Evolutionary conservation across 225 moss, liverwort and hornwort species (phyloP).

Genomic region (Bryoerythrophyllum caledonicum): DNA sequence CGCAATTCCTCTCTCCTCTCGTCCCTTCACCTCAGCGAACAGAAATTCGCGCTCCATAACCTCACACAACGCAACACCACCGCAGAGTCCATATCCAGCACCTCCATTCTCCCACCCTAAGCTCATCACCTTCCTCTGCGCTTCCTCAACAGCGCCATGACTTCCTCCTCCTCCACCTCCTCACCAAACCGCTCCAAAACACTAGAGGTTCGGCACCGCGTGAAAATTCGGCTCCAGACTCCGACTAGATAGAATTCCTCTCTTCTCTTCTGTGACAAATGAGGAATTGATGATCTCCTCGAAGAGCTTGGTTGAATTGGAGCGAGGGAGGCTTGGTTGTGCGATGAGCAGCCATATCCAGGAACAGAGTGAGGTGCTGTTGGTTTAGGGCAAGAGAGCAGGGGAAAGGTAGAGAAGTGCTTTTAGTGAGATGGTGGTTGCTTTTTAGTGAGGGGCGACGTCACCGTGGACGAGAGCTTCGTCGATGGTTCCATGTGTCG

Average conservation of each 20-base stretch:
- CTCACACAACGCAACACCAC: not conserved
- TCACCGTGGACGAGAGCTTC: not conserved
- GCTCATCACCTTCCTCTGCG: not conserved
- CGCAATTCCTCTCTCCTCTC: not conserved
- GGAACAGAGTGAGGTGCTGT: not conserved
- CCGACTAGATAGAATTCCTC: no score
- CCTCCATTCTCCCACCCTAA: not conserved
- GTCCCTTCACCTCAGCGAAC: not conserved
- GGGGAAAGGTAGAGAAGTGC: not conserved
- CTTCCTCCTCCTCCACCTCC: not conserved
- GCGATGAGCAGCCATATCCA: not conserved
- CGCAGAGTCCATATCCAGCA: conserved; percentile 1
- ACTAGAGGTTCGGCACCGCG: not conserved
- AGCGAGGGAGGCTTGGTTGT: not conserved
- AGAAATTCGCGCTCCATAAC: not conserved
- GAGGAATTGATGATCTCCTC: no score
- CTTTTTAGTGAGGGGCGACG: not conserved
- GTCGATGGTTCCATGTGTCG: not conserved
- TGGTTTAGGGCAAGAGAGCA: not conserved
- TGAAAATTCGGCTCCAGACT: not conserved
- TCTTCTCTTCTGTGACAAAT: no score
- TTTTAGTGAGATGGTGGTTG: not conserved
- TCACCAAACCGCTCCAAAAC: not conserved
- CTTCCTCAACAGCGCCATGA: not conserved
- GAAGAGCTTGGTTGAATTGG: no score